These are phyloP conservation scores for Cylindrotheca closterium DNA, from an alignment of 108 stramenopile species.

Conservation along the genomic window DNA sequence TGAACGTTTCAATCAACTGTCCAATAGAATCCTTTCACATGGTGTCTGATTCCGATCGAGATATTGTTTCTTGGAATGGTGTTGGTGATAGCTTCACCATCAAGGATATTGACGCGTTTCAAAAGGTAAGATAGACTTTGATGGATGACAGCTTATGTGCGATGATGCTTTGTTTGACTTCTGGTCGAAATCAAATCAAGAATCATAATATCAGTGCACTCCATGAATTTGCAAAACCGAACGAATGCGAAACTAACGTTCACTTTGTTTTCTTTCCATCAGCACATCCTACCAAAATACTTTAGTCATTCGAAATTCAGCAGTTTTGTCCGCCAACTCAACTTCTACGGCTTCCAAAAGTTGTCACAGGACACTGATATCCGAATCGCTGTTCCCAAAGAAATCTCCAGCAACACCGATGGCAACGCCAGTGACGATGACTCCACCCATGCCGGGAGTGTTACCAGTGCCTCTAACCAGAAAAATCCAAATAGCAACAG, in stretches of 20 bases:
- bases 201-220: too few species aligned
- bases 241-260: too few species aligned
- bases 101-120: conserved; percentile 54
- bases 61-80: conserved; percentile 46
- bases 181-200: too few species aligned
- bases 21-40: conserved; percentile 51
- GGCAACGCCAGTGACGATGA: neutral
- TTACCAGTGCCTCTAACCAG: neutral
- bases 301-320: conserved; percentile 88
- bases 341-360: conserved; percentile 69
- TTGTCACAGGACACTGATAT: conserved; percentile 3
- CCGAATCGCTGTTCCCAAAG: neutral
- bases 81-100: conserved; percentile 57
- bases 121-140: conserved; percentile 7
- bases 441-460: neutral
- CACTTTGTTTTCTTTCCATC: too few species aligned
- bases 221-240: too few species aligned
- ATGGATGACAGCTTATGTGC: too few species aligned
- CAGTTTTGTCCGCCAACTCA: conserved; percentile 87
- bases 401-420: neutral
- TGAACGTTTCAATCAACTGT: neutral
- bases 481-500: neutral
- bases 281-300: conserved; percentile 71
- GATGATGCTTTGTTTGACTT: too few species aligned
- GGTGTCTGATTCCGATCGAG: conserved; percentile 50